A percentile compares a stretch with the other conserved stretches of the same genome.
Conservation (phyloP, 1,284 basidiomycete species). For the Ceratobasidium sp. region DNA sequence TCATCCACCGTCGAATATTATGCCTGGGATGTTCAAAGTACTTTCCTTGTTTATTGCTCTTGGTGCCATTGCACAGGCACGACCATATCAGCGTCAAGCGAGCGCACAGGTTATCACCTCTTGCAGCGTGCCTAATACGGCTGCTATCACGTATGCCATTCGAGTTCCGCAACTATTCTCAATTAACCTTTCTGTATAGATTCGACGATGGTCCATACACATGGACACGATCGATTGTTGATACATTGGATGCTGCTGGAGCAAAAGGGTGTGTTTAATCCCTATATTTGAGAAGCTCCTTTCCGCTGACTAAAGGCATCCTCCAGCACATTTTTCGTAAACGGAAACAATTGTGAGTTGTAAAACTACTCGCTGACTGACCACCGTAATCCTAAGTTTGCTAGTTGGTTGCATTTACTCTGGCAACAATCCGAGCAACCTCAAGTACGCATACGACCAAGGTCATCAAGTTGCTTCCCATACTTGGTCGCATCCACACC, state of each 20-base stretch:
- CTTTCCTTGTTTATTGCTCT: neutral
- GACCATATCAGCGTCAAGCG: slow-evolving; percentile 4
- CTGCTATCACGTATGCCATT: slow-evolving; percentile 24
- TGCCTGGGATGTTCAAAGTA: neutral
- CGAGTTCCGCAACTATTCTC: neutral
- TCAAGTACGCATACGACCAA: slow-evolving; percentile 37
- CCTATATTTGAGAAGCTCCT: neutral
- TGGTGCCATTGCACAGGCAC: slow-evolving; percentile 9
- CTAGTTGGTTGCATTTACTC: slow-evolving; percentile 27
- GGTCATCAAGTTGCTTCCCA: slow-evolving; percentile 38
- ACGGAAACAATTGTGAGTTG: slow-evolving; percentile 33
- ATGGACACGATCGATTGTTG: slow-evolving; percentile 11
- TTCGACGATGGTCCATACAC: slow-evolving; percentile 41
- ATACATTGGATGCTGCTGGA: slow-evolving; percentile 1
- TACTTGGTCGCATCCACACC: slow-evolving; percentile 29
- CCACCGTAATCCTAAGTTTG: neutral
- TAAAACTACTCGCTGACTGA: neutral
- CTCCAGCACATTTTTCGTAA: slow-evolving; percentile 35
- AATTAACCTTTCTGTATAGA: neutral
- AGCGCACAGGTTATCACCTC: slow-evolving; percentile 10
- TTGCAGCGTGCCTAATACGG: slow-evolving; percentile 23
- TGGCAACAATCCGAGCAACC: slow-evolving; percentile 6
- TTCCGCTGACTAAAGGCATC: neutral
- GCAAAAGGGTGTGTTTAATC: slow-evolving; percentile 33
- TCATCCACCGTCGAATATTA: neutral